Base-by-base conservation (phyloP, 1,139 yeast genomes). In the Candida neerlandica region DNA sequence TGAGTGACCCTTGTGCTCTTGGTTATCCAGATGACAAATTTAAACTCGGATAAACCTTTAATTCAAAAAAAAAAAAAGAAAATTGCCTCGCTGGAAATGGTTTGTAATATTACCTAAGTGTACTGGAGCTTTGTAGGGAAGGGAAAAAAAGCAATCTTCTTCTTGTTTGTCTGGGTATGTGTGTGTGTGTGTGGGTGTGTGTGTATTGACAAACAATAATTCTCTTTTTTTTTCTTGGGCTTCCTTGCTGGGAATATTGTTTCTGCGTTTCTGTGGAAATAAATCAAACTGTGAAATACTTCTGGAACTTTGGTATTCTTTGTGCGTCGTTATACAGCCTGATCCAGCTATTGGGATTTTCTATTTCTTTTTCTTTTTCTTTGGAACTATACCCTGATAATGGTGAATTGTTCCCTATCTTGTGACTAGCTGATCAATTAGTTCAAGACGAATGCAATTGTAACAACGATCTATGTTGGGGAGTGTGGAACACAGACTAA, bases 11-110 rank as follows among this genome's bases (percentile, higher is more conserved):
- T 33, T 9, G 11, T 12, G 11, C 21, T 19, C 29, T n/a, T 21
- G 16, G 19, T 12, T 21, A 9, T 19, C 21, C 16, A n/a, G 41
- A 37, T 37, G 41, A 21, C 41, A 21, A 37, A 37, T 37, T 16
- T 4, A 37, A 37, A 37, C 41, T 37, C 41, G 41, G 41, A 37
- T 11, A 37, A 5, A 37, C 29, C 14, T 12, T 37, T 37, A 37
- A 37, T 19, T 21, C 37, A 33, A 14, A 33, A 6, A 33, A 33
- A 33, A 16, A 33, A n/a, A n/a, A 33, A 30, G n/a, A 30, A 30
- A 10, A 33, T 6, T 16, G 11, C 15, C 12, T 33, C 16, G 37
- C 2, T 14, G 19, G 37, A 9, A n/a, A 3, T 33, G 37, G 37
- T 33, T 33, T 33, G 37, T 33, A 33, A 33, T 14, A 37, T 37